Evolutionary conservation across 148 eudicot species (phyloP).

Genomic region (Hydrangea macrophylla): DNA sequence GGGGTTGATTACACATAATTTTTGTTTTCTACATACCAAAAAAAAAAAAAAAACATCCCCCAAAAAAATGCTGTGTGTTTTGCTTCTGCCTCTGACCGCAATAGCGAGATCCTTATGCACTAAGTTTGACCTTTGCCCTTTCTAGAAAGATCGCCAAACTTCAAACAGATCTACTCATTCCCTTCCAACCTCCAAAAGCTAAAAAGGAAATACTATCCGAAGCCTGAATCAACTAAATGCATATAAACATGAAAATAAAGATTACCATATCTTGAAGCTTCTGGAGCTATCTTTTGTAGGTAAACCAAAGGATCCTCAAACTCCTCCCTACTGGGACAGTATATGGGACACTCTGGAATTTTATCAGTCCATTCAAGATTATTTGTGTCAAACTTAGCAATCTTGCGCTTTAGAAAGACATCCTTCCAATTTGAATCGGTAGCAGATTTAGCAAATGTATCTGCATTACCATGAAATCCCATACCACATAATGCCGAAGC

Average conservation of each 20-base stretch:
- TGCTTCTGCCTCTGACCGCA: too few species aligned
- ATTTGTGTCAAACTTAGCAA: constrained; percentile 50
- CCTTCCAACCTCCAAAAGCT: not conserved
- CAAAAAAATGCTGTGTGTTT: too few species aligned
- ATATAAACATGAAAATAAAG: not conserved
- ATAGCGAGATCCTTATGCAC: too few species aligned
- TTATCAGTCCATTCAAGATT: constrained; percentile 70
- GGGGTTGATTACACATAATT: too few species aligned
- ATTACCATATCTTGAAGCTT: constrained; percentile 89
- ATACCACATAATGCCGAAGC: constrained; percentile 62
- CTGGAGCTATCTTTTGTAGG: constrained; percentile 85
- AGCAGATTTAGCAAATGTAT: constrained; percentile 25
- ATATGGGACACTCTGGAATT: constrained; percentile 84
- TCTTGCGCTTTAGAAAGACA: constrained; percentile 41
- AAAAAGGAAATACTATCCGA: not conserved
- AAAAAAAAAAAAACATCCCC: too few species aligned
- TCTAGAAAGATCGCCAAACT: too few species aligned
- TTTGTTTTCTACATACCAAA: too few species aligned
- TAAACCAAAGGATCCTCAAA: constrained; percentile 90
- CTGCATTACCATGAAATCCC: constrained; percentile 37
- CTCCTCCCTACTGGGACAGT: constrained; percentile 72
- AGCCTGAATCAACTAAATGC: not conserved
- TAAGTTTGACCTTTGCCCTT: too few species aligned
- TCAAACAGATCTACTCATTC: not conserved
- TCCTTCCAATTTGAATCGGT: constrained; percentile 37